Percentiles rank a stretch among this genome's conserved stretches.
Evolutionary conservation across 495 filamentous ascomycete genomes (phyloP).

Genomic region (Xylaria castorea): DNA sequence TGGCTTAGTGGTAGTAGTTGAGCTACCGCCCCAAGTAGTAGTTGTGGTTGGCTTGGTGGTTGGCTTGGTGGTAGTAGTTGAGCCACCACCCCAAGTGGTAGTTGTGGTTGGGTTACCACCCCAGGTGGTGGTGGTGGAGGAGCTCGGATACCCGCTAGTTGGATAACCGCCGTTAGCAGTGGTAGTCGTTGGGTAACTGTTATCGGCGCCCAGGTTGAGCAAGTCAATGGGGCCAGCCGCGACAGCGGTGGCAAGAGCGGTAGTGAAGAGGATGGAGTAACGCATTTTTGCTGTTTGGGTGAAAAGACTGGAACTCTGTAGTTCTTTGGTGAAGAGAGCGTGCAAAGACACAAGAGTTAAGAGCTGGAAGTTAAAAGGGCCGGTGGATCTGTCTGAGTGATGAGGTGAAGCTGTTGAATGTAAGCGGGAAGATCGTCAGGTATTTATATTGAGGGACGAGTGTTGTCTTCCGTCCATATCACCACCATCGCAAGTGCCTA

Average conservation of each 20-base stretch:
- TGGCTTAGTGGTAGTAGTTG: not conserved
- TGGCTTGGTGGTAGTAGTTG: not conserved
- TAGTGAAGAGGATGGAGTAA: constrained; percentile 14
- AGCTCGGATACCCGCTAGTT: not conserved
- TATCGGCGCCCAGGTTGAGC: not conserved
- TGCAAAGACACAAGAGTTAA: not conserved
- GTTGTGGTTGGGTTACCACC: not conserved
- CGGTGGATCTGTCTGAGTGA: constrained; percentile 14
- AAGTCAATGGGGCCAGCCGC: constrained; percentile 15
- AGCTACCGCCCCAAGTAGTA: not conserved
- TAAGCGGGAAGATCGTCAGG: constrained; percentile 3
- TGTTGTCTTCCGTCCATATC: not conserved
- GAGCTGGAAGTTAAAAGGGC: not conserved
- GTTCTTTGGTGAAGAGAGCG: constrained; percentile 17
- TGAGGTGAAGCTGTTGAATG: not conserved
- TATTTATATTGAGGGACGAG: constrained; percentile 16
- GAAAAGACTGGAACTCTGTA: constrained; percentile 19
- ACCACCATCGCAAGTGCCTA: not conserved
- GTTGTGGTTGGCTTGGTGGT: not conserved
- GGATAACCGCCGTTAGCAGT: not conserved
- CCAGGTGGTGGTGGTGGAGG: constrained; percentile 16
- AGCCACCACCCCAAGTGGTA: not conserved
- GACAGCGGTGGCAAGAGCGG: constrained; percentile 19
- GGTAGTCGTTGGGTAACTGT: not conserved
- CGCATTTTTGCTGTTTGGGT: constrained; percentile 15